Percentiles rank a stretch among this genome's conserved stretches.
Evolutionary conservation across 2,329 filamentous ascomycete genomes (phyloP).

Genomic region (Fusarium scirpi): DNA sequence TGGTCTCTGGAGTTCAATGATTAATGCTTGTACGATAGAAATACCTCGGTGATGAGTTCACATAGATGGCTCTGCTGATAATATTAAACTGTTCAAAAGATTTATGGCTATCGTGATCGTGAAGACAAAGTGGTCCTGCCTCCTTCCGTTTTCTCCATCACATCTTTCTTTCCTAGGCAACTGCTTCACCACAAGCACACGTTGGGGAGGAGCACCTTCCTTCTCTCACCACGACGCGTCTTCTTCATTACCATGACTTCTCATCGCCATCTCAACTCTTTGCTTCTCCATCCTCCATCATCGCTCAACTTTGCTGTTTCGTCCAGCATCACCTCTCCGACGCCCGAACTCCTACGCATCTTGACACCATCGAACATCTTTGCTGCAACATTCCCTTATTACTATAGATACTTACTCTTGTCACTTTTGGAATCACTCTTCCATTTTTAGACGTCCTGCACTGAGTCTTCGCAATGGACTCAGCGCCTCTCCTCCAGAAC

Average conservation of each 20-base stretch:
- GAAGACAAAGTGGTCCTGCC: not conserved
- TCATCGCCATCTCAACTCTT: not conserved
- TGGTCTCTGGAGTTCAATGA: not conserved
- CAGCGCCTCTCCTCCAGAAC: constrained; percentile 51
- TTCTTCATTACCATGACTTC: not conserved
- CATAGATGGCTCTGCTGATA: not conserved
- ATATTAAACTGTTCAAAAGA: not conserved
- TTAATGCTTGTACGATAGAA: constrained; percentile 23
- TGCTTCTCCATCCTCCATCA: constrained; percentile 15
- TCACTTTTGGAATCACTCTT: not conserved
- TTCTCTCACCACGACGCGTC: not conserved
- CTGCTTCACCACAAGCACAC: not conserved
- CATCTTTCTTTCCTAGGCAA: not conserved
- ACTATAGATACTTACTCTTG: not conserved
- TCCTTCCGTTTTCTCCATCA: not conserved
- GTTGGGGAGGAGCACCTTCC: constrained; percentile 1
- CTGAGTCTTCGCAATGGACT: constrained; percentile 47
- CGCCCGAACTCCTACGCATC: constrained; percentile 18
- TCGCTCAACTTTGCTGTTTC: constrained; percentile 12
- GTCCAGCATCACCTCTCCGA: constrained; percentile 12
- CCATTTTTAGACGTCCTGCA: not conserved
- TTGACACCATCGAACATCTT: constrained; percentile 17
- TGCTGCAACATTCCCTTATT: constrained; percentile 17
- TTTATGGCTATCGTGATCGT: rapidly evolving
- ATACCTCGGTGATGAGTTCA: not conserved